Evolutionary conservation across 2,329 filamentous ascomycete genomes (phyloP), one percentile per base, ranked within the genome.

Genomic region (Fusarium neocosmosporiellum): DNA sequence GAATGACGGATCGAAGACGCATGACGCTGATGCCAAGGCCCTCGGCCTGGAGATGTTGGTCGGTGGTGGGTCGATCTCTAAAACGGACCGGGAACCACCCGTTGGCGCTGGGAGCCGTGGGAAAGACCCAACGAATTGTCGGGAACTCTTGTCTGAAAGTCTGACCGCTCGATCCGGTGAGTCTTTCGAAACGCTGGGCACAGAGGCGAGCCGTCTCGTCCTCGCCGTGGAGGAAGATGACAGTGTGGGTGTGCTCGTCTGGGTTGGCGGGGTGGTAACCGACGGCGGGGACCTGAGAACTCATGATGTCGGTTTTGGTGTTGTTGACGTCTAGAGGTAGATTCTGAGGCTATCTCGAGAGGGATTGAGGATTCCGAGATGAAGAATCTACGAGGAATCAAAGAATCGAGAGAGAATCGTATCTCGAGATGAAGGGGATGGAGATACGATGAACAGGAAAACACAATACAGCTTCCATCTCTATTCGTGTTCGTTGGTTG

Each of bases 31-130:
- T 81, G 20, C 75, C 72, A 13, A 89, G 73, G 0, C 86, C 86
- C 0, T 77, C 69, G 0, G 75, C 75, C 72, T 87, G 85, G 4
- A 85, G 63, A 4, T 86, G 83, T 66, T 88, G 43, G 16, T 29
- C 43, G 5, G 14, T 27, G 9, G 43, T 29, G 5, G 24, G 84
- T 18, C 78, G 73, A n/a, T 84, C 78, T 2, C 78, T 57, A 18
- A 85, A 83, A 64, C 85, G 78, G 37, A 87, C 81, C 72, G 88
- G 85, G 76, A 88, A 88, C 87, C 86, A 89, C 72, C 87, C 84
- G 37, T 70, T 53, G 57, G 69, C 58, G 31, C 24, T 55, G 31
- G 31, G 16, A 13, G 18, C 33, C 3, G 83, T 81, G 11, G 86
- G 86, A 62, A 88, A 88, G 8, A 88, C 84, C 83, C 85, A 88